These are phyloP conservation scores for Dendrobium catenatum DNA, from an alignment of 106 monocot genomes.

Conservation along the genomic window DNA sequence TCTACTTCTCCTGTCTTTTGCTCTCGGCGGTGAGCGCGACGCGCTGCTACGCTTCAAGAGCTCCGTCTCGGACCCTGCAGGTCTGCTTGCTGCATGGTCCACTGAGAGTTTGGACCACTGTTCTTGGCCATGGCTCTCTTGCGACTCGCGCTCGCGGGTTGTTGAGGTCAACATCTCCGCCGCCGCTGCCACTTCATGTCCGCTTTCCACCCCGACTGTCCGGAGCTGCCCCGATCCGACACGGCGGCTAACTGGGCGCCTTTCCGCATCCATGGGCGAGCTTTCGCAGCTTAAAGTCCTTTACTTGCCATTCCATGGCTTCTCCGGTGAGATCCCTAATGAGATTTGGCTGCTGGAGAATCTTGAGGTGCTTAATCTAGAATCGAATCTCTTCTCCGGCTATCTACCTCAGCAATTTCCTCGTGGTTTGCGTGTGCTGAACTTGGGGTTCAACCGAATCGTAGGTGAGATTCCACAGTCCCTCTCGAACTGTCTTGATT, in stretches of 20 bases:
- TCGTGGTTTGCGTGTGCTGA: conserved; percentile 30
- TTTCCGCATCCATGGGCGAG: conserved; percentile 12
- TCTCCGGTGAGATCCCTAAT: conserved; percentile 28
- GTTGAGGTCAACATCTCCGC: conserved; percentile 33
- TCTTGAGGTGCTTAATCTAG: conserved; percentile 27
- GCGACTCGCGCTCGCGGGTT: conserved; percentile 30
- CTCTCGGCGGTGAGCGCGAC: conserved; percentile 10
- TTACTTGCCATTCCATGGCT: conserved; percentile 26
- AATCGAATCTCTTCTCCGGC: conserved; percentile 39
- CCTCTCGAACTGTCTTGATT: conserved; percentile 24
- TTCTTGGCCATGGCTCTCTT: conserved; percentile 42
- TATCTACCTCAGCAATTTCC: conserved; percentile 32
- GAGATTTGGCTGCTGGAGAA: conserved; percentile 24
- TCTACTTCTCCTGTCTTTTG: neutral
- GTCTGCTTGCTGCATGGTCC: conserved; percentile 38
- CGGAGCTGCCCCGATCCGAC: conserved; percentile 17
- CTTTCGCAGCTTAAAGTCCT: conserved; percentile 32
- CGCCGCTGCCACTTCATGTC: conserved; percentile 1
- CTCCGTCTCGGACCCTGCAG: conserved; percentile 40
- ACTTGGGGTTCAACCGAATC: conserved; percentile 43
- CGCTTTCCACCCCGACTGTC: neutral
- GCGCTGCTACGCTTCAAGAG: conserved; percentile 48
- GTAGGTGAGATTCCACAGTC: conserved; percentile 50
- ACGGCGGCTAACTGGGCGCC: conserved; percentile 16
- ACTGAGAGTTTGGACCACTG: conserved; percentile 19